phyloP scores from a whole-genome alignment of 2,329 filamentous ascomycete genomes.

The Microcyclospora pomicola region DNA sequence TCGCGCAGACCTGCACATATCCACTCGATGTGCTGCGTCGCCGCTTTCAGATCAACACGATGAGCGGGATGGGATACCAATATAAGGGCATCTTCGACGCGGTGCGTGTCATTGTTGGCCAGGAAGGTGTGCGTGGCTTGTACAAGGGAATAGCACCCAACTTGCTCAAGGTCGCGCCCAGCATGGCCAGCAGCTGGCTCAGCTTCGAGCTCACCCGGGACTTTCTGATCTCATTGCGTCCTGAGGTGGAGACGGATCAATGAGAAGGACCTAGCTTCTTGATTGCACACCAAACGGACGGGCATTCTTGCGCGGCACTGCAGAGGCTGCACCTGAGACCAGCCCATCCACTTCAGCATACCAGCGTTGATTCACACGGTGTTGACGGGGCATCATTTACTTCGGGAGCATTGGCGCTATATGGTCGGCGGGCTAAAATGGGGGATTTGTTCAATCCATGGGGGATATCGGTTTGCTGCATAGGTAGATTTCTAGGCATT shows the following conservation, averaged over 20 bases:
- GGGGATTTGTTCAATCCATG: too few relatives aligned
- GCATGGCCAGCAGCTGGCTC: conserved; percentile 97
- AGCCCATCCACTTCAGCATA: too few relatives aligned
- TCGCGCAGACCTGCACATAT: conserved; percentile 96
- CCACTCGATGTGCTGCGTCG: conserved; percentile 93
- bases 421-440: too few relatives aligned
- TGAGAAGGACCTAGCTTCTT: too few relatives aligned
- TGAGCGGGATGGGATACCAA: conserved; percentile 95
- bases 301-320: too few relatives aligned
- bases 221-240: conserved; percentile 47
- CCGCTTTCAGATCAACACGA: conserved; percentile 96
- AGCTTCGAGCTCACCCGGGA: conserved; percentile 92
- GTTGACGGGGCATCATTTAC: too few relatives aligned
- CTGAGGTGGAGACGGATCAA: conserved; percentile 2
- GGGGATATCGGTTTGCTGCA: too few relatives aligned
- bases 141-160: conserved; percentile 97
- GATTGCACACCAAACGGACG: too few relatives aligned
- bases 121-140: conserved; percentile 72
- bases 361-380: too few relatives aligned
- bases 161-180: conserved; percentile 89
- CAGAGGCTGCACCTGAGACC: too few relatives aligned
- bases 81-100: conserved; percentile 83
- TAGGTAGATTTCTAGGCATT: too few relatives aligned
- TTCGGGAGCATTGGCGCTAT: too few relatives aligned
- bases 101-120: conserved; percentile 61